Evolutionary conservation across 352 stramenopile species (phyloP), one percentile per base, ranked within the genome.

Genomic region (Globisporangium barbulae): DNA sequence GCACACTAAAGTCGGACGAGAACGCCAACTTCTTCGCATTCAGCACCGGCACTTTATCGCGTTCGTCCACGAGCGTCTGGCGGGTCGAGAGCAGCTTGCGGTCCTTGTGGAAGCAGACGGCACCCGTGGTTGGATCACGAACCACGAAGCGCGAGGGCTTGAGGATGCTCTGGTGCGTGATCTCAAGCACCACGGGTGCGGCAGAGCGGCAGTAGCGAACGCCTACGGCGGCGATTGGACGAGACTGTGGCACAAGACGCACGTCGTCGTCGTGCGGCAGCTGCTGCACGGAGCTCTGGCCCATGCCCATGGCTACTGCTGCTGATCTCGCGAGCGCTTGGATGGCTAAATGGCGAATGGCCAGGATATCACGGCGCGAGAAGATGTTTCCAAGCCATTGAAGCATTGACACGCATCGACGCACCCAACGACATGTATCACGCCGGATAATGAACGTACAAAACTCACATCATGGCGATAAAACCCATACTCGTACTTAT

Each of bases 81-180:
- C 56, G 41, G 15, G 17, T 62, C 13, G 56, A 53, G 6, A 62
- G 30, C 21, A 53, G 39, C 17, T 62, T 62, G 39, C 56, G 41
- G 30, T 62, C 44, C 22, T 53, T 52, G 25, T 50, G 56, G n/a
- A 30, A 62, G 25, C 22, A 30, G 2, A 53, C 21, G 1, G 9
- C 15, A 2, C 44, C 28, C 3, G 56, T 42, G 1, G 5, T 9
- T 6, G n/a, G 8, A 25, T 62, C 44, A 41, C 41, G 56, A 44
- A 39, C 56, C 22, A 53, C n/a, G 41, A 62, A 62, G 28, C 56
- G 44, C 41, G 56, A 52, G 21, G 56, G 44, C 19, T 42, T 39
- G 10, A 42, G 10, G 9, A 12, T 19, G 12, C 39, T 37, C 41
- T 62, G 56, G 44, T 52, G 41, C 31, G 41, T 42, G 41, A 62